Conservation (phyloP, 2,329 filamentous ascomycete genomes). For the Dactylellina parvicollis region DNA sequence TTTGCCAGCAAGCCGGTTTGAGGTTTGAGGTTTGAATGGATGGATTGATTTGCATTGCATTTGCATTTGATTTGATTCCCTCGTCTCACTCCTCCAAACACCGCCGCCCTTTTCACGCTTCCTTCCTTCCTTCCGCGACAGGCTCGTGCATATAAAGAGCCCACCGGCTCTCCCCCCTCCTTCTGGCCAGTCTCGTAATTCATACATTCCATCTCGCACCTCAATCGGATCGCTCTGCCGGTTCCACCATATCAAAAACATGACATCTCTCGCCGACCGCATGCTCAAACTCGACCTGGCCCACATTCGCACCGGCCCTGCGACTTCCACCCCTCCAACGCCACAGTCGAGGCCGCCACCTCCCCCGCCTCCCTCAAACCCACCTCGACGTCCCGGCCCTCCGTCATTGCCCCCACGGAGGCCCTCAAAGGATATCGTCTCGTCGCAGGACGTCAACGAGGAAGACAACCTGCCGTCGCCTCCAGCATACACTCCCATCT, state of each 20-base stretch:
- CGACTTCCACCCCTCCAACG: neutral
- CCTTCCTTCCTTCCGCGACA: neutral
- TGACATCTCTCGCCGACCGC: slow-evolving; percentile 6
- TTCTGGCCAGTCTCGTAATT: neutral
- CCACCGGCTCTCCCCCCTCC: neutral
- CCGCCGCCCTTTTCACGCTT: neutral
- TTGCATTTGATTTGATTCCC: neutral
- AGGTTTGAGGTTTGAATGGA: neutral
- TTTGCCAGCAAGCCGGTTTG: neutral
- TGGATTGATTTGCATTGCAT: neutral
- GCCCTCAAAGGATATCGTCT: neutral
- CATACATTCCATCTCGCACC: neutral
- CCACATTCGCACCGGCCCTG: slow-evolving; percentile 31
- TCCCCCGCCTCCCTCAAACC: slow-evolving; percentile 21
- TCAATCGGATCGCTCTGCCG: neutral
- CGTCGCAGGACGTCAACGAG: neutral
- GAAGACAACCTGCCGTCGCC: slow-evolving; percentile 19
- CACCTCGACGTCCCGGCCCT: slow-evolving; percentile 8
- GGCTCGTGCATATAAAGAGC: neutral
- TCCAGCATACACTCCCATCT: slow-evolving; percentile 16
- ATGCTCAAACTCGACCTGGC: slow-evolving; percentile 7
- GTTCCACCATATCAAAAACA: neutral
- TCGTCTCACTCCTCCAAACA: neutral
- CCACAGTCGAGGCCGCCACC: slow-evolving; percentile 11
- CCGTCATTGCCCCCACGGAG: neutral